phyloP scores from a whole-genome alignment of 148 eudicot species.

The Tetragonia tetragonoides region DNA sequence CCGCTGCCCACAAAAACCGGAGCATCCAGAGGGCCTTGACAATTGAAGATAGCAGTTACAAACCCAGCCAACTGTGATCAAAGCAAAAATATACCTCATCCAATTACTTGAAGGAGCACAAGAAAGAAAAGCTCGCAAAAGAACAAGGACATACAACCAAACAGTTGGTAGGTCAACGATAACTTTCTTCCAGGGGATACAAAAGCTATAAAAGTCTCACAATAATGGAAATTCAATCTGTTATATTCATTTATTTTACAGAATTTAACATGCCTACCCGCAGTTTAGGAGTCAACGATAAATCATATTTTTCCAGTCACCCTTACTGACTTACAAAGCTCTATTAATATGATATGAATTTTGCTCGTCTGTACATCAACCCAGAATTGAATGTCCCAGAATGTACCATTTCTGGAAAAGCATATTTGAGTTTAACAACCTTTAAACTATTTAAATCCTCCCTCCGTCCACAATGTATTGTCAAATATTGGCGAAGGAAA shows the following conservation, averaged over 20 bases:
- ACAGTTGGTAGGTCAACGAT: background rate
- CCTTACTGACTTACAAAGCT: background rate
- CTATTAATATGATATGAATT: background rate
- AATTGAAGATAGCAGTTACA: constrained; percentile 88
- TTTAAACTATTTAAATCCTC: background rate
- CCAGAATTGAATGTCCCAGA: background rate
- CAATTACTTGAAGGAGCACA: background rate
- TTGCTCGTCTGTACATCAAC: background rate
- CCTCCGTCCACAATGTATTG: too few relatives aligned
- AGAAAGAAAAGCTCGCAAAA: constrained; percentile 1
- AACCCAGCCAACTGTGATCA: constrained; percentile 82
- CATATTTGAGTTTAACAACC: background rate
- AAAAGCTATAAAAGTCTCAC: constrained; percentile 1
- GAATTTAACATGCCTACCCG: background rate
- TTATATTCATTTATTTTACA: background rate
- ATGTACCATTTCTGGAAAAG: background rate
- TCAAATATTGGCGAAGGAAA: too few relatives aligned
- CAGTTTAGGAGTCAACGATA: background rate
- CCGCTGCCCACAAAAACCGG: constrained; percentile 99
- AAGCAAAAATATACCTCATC: constrained; percentile 17
- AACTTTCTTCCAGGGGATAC: background rate
- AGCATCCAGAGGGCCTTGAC: constrained; percentile 98
- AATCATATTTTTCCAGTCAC: background rate
- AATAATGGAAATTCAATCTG: background rate
- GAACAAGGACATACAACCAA: background rate